These are phyloP conservation scores for Silene conica DNA, from an alignment of 148 eudicot species.

Conservation along the genomic window DNA sequence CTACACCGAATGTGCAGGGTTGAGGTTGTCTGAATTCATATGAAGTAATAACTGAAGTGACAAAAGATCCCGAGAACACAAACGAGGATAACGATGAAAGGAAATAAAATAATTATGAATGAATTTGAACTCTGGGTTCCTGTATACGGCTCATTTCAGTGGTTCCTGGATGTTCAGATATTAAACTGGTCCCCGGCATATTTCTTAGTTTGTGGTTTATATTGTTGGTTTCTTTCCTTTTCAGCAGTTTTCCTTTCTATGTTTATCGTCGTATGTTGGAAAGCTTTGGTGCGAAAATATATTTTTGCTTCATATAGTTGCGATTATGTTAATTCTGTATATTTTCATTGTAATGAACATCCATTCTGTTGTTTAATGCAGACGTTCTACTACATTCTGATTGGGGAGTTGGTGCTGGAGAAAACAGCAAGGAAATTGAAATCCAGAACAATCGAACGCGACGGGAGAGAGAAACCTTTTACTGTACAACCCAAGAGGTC, in stretches of 20 bases:
- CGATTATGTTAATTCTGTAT: neutral
- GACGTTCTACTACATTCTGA: constrained; percentile 38
- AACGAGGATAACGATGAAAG: neutral
- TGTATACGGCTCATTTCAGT: neutral
- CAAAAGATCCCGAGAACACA: neutral
- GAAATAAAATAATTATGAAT: neutral
- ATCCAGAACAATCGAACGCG: constrained; percentile 63
- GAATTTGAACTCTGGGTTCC: neutral
- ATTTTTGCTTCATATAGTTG: neutral
- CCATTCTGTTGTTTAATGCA: constrained; percentile 38
- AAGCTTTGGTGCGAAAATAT: neutral
- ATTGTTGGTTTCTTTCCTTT: neutral
- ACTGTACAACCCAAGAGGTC: constrained; percentile 50
- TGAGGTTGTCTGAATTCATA: neutral
- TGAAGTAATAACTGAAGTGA: neutral
- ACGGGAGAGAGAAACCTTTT: constrained; percentile 67
- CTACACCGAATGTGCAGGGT: neutral
- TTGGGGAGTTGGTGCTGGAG: constrained; percentile 67
- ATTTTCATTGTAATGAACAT: neutral
- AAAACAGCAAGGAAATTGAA: constrained; percentile 74
- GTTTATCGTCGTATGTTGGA: neutral
- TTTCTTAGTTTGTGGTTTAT: neutral
- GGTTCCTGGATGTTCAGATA: constrained; percentile 2
- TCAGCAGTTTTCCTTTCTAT: neutral
- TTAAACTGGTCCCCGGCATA: neutral